Conservation (phyloP, 768 basidiomycete species). For the Rhizopogon roseolus region DNA sequence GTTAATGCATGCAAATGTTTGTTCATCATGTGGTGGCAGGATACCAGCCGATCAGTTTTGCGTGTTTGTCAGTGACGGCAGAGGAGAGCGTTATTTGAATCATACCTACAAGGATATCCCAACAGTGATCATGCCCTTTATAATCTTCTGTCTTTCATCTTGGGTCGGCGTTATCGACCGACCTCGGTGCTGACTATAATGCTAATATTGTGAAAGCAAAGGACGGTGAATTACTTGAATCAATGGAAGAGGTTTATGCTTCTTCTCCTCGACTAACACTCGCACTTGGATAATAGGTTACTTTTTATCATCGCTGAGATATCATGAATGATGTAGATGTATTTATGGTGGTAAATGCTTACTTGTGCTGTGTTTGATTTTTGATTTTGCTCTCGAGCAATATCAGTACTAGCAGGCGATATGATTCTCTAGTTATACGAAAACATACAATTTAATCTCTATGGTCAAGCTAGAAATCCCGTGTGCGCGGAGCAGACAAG, state of each 20-base stretch:
- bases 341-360: too few relatives aligned
- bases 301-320: too few relatives aligned
- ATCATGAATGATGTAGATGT: too few relatives aligned
- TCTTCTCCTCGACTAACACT: not conserved
- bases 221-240: not conserved
- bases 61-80: not conserved
- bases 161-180: not conserved
- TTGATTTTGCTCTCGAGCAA: too few relatives aligned
- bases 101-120: not conserved
- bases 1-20: not conserved
- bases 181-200: not conserved
- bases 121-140: not conserved
- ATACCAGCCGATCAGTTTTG: not conserved
- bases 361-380: too few relatives aligned
- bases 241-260: not conserved
- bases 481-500: too few relatives aligned
- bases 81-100: not conserved
- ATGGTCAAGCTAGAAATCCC: too few relatives aligned
- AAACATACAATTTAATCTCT: too few relatives aligned
- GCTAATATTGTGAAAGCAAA: not conserved
- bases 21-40: not conserved
- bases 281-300: too few relatives aligned
- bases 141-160: not conserved
- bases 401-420: too few relatives aligned
- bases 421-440: too few relatives aligned